Evolutionary conservation across 202 grass and related monocot species (phyloP).

Genomic region (Zizania palustris): DNA sequence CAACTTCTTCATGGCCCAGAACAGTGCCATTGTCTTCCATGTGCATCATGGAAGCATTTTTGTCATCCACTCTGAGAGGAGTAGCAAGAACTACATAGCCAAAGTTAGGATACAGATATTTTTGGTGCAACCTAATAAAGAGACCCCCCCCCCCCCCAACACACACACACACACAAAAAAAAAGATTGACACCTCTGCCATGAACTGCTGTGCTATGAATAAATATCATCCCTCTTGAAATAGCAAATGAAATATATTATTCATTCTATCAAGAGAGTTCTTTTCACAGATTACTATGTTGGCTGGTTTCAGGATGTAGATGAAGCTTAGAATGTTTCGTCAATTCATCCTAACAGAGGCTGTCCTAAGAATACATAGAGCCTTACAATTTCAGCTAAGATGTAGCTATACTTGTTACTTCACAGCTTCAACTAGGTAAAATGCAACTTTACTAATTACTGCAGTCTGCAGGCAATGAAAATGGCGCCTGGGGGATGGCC

Average conservation of each 20-base stretch:
- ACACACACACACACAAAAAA: too few species aligned
- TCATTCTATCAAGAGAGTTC: not conserved
- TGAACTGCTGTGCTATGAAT: too few species aligned
- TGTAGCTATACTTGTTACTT: not conserved
- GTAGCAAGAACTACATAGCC: slow-evolving; percentile 35
- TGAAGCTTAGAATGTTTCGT: not conserved
- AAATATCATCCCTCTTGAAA: not conserved
- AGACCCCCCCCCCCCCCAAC: not conserved
- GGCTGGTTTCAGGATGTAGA: slow-evolving; percentile 11
- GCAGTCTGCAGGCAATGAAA: too few species aligned
- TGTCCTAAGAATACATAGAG: slow-evolving; percentile 3
- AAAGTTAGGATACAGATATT: slow-evolving; percentile 25
- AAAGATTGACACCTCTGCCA: too few species aligned
- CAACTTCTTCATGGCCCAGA: slow-evolving; percentile 27
- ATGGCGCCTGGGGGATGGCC: not conserved
- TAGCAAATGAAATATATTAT: not conserved
- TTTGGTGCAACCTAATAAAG: not conserved
- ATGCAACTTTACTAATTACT: too few species aligned
- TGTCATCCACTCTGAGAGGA: slow-evolving; percentile 22
- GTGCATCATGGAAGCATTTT: slow-evolving; percentile 31
- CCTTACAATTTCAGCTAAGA: slow-evolving; percentile 8
- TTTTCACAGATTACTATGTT: slow-evolving; percentile 13
- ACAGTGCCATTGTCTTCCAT: slow-evolving; percentile 1
- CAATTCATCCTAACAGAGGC: slow-evolving; percentile 4
- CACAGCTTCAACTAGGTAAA: too few species aligned